A percentile compares a stretch with the other conserved stretches of the same genome.
Conservation (phyloP, 306 rosid genomes). For the Phaseolus lunatus region DNA sequence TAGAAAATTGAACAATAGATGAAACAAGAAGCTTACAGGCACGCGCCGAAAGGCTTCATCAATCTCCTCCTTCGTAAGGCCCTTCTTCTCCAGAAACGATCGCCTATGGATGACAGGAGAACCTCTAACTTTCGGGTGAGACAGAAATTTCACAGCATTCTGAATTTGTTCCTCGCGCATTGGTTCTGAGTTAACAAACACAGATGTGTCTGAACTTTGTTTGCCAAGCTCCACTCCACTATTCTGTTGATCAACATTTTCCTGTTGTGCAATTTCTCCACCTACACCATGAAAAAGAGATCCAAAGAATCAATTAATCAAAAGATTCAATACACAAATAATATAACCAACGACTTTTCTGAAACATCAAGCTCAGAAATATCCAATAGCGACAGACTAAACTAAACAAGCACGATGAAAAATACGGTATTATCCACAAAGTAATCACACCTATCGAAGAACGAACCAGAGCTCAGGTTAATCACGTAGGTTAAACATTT, state of each 20-base stretch:
- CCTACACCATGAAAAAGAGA: slow-evolving; percentile 33
- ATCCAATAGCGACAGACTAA: background rate
- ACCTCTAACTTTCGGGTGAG: slow-evolving; percentile 81
- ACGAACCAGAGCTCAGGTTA: background rate
- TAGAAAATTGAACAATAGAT: slow-evolving; percentile 1
- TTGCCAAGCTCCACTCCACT: slow-evolving; percentile 55
- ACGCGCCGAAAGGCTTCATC: slow-evolving; percentile 87
- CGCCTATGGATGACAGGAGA: slow-evolving; percentile 81
- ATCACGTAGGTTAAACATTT: background rate
- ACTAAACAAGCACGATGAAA: background rate
- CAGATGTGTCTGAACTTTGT: slow-evolving; percentile 55
- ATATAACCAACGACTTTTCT: slow-evolving; percentile 6
- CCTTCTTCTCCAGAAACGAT: slow-evolving; percentile 87
- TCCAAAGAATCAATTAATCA: background rate
- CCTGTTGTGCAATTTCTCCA: slow-evolving; percentile 48
- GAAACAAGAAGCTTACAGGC: slow-evolving; percentile 60
- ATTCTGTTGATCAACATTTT: slow-evolving; percentile 55
- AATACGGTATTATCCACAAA: background rate
- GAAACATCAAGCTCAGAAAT: background rate
- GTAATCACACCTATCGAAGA: background rate
- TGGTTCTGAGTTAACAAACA: slow-evolving; percentile 78
- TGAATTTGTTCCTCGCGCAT: slow-evolving; percentile 88
- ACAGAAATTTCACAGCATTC: slow-evolving; percentile 86
- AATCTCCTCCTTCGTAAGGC: slow-evolving; percentile 91
- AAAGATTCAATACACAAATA: background rate